These are phyloP conservation scores for Peronospora belbahrii DNA, from an alignment of 352 stramenopile species.

Conservation along the genomic window DNA sequence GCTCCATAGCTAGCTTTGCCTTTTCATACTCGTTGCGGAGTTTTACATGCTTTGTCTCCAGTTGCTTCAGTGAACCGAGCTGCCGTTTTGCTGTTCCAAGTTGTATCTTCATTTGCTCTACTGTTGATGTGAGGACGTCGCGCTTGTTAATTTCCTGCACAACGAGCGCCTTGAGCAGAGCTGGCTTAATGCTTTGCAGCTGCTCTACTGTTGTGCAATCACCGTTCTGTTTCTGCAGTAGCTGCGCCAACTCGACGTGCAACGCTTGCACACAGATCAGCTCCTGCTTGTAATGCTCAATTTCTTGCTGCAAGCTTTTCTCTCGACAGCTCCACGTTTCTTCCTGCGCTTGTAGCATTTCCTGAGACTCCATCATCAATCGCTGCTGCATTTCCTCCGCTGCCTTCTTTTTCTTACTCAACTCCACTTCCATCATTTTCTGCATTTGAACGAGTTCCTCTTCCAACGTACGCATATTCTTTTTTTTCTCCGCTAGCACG, in stretches of 20 bases:
- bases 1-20: slow-evolving; percentile 58
- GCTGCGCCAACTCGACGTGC: slow-evolving; percentile 30
- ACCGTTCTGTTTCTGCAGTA: slow-evolving; percentile 20
- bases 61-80: slow-evolving; percentile 28
- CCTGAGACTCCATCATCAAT: slow-evolving; percentile 17
- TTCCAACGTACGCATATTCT: slow-evolving; percentile 16
- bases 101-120: slow-evolving; percentile 26
- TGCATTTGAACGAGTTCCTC: slow-evolving; percentile 23
- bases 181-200: slow-evolving; percentile 11
- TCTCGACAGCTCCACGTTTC: slow-evolving; percentile 25
- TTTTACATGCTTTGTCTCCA: slow-evolving; percentile 41
- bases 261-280: slow-evolving; percentile 21
- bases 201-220: slow-evolving; percentile 1
- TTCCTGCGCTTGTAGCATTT: slow-evolving; percentile 29
- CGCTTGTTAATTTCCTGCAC: slow-evolving; percentile 29
- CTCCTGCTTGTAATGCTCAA: slow-evolving; percentile 9
- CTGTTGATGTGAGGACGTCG: slow-evolving; percentile 12
- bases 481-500: slow-evolving; percentile 9
- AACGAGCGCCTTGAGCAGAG: slow-evolving; percentile 32
- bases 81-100: slow-evolving; percentile 32
- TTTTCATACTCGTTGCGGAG: slow-evolving; percentile 59
- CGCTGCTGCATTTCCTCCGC: slow-evolving; percentile 16
- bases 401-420: slow-evolving; percentile 20
- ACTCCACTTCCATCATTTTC: slow-evolving; percentile 22
- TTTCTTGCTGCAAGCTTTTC: slow-evolving; percentile 12